Evolutionary conservation across 1,139 yeast genomes (phyloP), one percentile per base, ranked within the genome.

Genomic region (Nakaseomyces delphensis): DNA sequence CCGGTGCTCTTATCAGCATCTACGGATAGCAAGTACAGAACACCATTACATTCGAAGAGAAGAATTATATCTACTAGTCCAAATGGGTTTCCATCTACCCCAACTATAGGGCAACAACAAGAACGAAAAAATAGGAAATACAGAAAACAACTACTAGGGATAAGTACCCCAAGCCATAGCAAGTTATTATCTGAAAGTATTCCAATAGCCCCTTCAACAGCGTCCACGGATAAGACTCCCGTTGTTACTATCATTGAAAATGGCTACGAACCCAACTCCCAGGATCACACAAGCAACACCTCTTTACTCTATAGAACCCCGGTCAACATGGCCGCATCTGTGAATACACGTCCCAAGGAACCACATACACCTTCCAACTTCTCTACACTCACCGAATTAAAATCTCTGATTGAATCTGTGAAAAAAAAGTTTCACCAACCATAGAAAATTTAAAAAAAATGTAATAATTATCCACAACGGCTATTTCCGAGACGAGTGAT

Each of bases 1-100:
- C 62, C 63, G n/a, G 59, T 60, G 1, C 47, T 60, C 11, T 42
- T 55, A 7, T 58, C 63, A 3, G 58, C 54, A 19, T 48, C 54
- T 1, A 50, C 52, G 25, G 49, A 47, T 15, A 46, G 45, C 19
- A 50, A 49, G 30, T 57, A 54, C 43, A 55, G 54, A 45, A 60
- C 64, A 6, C 64, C 64, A 8, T 9, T 20, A 5, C 38, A 48
- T n/a, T 49, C 53, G 3, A 47, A 43, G 8, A 41, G 50, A n/a
- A 36, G 47, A 10, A 38, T 31, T 1, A 43, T 46, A 6, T 45
- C 48, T 10, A 41, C 52, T 21, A 36, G 41, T 25, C 39, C 45
- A 8, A 27, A 46, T 5, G 39, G 45, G 0, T 39, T 47, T 1
- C 46, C 54, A 8, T 49, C 59, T 10, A 49, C 58, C 6, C 52